Conservation (phyloP, 225 moss, liverwort and hornwort genomes). For the Neckera pumila region DNA sequence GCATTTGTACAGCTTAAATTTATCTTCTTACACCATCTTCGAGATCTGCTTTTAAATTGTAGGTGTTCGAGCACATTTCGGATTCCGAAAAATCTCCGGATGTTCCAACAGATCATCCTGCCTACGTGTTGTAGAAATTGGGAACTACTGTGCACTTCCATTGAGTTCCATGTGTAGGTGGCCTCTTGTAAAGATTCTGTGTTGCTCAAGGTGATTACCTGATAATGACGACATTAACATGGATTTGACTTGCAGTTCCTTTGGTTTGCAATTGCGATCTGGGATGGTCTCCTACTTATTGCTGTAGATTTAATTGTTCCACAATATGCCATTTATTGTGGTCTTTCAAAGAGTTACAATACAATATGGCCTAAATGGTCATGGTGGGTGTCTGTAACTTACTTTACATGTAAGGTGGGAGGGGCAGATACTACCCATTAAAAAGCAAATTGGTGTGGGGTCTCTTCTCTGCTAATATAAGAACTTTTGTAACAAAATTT, state of each 20-base stretch:
- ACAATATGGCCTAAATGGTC: neutral
- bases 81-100: neutral
- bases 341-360: neutral
- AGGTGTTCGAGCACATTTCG: neutral
- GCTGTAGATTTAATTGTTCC: neutral
- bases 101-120: neutral
- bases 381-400: neutral
- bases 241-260: neutral
- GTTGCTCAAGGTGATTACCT: neutral
- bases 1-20: constrained; percentile 26
- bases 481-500: neutral
- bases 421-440: neutral
- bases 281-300: no score
- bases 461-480: neutral
- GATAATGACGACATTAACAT: constrained; percentile 17
- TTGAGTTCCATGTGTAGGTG: neutral
- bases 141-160: neutral
- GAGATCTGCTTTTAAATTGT: neutral
- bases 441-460: neutral
- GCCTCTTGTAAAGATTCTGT: constrained; percentile 13
- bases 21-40: neutral
- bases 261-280: neutral
- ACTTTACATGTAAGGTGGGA: neutral
- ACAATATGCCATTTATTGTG: neutral
- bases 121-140: neutral